Base-by-base conservation (phyloP, 495 filamentous ascomycete genomes). In the Parathielavia hyrcaniae region DNA sequence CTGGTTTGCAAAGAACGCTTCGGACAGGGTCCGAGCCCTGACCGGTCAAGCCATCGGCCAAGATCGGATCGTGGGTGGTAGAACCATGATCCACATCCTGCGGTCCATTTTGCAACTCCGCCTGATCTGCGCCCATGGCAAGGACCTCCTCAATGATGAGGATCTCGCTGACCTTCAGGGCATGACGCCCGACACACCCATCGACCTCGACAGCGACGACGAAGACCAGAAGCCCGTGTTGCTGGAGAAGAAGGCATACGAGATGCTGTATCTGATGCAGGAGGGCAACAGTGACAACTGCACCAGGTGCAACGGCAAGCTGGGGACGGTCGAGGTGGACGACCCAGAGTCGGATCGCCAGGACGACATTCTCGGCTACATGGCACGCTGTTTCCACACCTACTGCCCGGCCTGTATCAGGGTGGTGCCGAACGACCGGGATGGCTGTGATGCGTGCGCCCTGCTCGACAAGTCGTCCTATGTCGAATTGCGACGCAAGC, bases 61-160 rank as follows among this genome's bases (percentile, higher is more conserved):
- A 35, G 80, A 83, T 17, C 83, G 78, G 30, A 84, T 83, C 61
- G 78, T 96, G 45, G 87, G 88, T 48, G 91, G 90, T 20, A 88
- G 83, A 46, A 83, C 85, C 53, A 96, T 93, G 68, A 89, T 91
- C 26, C 88, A 95, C 59, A 89, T 97, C 52, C 72, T 98, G 40
- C 89, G 88, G 58, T 86, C 89, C 10, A 96, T 98, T 72, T 82
- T 92, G 65, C 89, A 91, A 41, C 81, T 98, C 10, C 89, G 93
- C 6, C 81, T 91, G 46, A 84, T 97, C 34, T 97, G 89, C 64
- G 93, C 91, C 5, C 90, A 96, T 71, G 93, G 93, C 8, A 86
- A 84, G 64, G 93, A 97, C 56, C 79, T 97, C 30, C 80, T 98
- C 3, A 85, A 83, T 46, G 83, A 89, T 17, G 84, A 91, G 48